Conservation (phyloP, 805 yeast species). For the Yamadazyma philogaea region DNA sequence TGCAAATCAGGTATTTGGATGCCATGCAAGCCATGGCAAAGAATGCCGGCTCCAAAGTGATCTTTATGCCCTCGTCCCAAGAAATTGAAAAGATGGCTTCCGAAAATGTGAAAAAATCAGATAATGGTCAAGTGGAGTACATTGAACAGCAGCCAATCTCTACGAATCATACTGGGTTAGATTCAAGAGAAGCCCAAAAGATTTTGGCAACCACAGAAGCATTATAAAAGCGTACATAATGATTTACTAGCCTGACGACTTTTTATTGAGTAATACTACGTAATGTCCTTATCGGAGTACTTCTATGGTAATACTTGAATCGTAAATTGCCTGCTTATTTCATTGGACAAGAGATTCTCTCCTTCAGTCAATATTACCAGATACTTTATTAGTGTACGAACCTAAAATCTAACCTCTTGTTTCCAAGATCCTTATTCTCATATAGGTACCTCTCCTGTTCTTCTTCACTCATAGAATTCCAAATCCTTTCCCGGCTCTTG, state of each 20-base stretch:
- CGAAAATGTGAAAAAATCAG: slow-evolving; percentile 17
- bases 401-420: slow-evolving; percentile 23
- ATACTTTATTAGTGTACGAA: slow-evolving; percentile 16
- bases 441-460: slow-evolving; percentile 19
- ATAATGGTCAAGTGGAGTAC: neutral
- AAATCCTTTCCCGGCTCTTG: slow-evolving; percentile 13
- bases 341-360: too few relatives aligned
- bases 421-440: slow-evolving; percentile 21
- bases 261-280: too few relatives aligned
- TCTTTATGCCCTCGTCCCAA: slow-evolving; percentile 62
- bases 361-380: too few relatives aligned
- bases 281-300: too few relatives aligned
- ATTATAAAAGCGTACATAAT: neutral
- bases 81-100: slow-evolving; percentile 40
- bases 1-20: slow-evolving; percentile 74
- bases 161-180: slow-evolving; percentile 9
- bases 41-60: slow-evolving; percentile 60
- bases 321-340: too few relatives aligned
- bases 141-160: slow-evolving; percentile 1
- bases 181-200: slow-evolving; percentile 17
- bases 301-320: too few relatives aligned
- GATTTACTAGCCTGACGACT: too few relatives aligned
- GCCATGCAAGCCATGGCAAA: slow-evolving; percentile 76
- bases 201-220: slow-evolving; percentile 32
- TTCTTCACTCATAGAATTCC: slow-evolving; percentile 20